Evolutionary conservation across 371 early-diverging fungal genomes (phyloP), one percentile per base, ranked within the genome.

Genomic region (Coemansia sp.): DNA sequence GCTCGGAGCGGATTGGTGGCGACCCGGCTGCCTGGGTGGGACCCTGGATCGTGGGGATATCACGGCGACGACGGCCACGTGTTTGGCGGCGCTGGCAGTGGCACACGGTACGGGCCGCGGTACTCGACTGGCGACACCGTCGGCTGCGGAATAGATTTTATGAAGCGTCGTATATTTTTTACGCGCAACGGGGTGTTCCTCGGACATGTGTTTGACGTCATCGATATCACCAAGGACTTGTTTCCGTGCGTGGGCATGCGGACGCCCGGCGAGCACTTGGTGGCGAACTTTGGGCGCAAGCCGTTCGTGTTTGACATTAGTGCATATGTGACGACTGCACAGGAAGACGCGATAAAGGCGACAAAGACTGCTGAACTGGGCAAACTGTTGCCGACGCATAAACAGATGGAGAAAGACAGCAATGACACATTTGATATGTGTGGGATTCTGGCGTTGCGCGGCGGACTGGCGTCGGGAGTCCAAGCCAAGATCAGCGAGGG

Each of bases 31-130:
- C 97, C 97, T 44, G 94, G 94, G 2, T 94, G 91, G 92, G 92
- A 92, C 60, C 71, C 73, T 2, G 71, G 86, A 56, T 91, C 92
- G 21, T 94, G 90, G 91, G 94, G 93, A 9, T 94, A 91, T 80
- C 95, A 94, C 62, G 92, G 95, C 41, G 95, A 96, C 80, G 98
- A 98, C 79, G 99, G 99, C 12, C 82, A 90, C 63, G 75, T 82
- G 40, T 95, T 96, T 73, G 83, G 83, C 63, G 90, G 92, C 44
- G 85, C 88, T 8, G 94, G 92, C 4, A 87, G 83, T 21, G 98
- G 98, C 19, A 80, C 87, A 26, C 76, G 83, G 9, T 98, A 90
- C 72, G 99, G 99, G 0, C 99, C 98, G 12, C 86, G 85, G 6
- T 98, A 90, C 66, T 87, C 89, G 19, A 95, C 94, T 1, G 94